phyloP scores from a whole-genome alignment of 1,284 basidiomycete genomes.

The Anthracocystis walkeri region DNA sequence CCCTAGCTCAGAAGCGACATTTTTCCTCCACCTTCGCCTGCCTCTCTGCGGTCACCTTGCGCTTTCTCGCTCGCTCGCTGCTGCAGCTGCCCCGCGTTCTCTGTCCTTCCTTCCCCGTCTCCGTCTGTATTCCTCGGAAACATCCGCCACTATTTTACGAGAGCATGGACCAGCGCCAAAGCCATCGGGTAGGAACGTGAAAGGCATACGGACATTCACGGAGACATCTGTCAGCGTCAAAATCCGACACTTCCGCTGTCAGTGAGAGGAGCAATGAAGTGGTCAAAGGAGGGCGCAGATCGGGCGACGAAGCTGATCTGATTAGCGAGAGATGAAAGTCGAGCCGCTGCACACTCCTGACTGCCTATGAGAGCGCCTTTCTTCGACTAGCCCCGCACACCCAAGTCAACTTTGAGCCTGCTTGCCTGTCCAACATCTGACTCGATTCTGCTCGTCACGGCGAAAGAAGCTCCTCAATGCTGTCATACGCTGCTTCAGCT shows the following conservation, averaged over 20 bases:
- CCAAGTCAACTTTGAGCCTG: not conserved
- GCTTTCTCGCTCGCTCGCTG: not conserved
- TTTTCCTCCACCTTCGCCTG: slow-evolving; percentile 9
- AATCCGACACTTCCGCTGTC: slow-evolving; percentile 33
- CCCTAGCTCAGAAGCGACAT: slow-evolving; percentile 1
- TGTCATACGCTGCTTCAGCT: slow-evolving; percentile 1
- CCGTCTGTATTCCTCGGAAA: slow-evolving; percentile 22
- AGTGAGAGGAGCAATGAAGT: not conserved
- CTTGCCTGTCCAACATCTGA: not conserved
- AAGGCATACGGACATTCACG: slow-evolving; percentile 25
- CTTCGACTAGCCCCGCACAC: not conserved
- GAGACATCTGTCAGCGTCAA: slow-evolving; percentile 12
- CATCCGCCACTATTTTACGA: slow-evolving; percentile 18
- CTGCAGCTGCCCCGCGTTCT: not conserved
- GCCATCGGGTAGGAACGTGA: slow-evolving; percentile 31
- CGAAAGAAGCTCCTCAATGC: not conserved
- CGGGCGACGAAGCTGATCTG: not conserved
- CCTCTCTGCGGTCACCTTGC: not conserved
- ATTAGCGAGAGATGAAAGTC: not conserved
- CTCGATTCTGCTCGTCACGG: not conserved
- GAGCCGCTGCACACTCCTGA: too few relatives aligned
- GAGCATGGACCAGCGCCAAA: not conserved
- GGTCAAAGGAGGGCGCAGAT: not conserved
- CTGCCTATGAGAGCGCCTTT: not conserved
- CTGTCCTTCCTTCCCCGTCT: not conserved